Evolutionary conservation across 768 basidiomycete genomes (phyloP).

Genomic region (Calocybe cyanea): DNA sequence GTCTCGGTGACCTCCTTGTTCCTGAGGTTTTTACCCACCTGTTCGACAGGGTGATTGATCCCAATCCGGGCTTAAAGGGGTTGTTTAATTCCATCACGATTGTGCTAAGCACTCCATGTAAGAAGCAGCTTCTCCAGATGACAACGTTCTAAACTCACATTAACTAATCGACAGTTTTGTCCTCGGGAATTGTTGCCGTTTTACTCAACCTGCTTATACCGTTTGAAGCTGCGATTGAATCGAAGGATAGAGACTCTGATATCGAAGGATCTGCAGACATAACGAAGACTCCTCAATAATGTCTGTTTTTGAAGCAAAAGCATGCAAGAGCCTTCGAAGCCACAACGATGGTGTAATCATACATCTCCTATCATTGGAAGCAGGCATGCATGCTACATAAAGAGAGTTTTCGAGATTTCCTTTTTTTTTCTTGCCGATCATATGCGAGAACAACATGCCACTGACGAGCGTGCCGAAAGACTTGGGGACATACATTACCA

Average conservation of each 20-base stretch:
- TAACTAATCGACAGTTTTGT: constrained; percentile 38
- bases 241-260: constrained; percentile 2
- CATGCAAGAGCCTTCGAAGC: not conserved
- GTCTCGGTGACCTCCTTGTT: constrained; percentile 68
- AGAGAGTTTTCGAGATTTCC: too few species aligned
- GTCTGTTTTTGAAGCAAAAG: too few species aligned
- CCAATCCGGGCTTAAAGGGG: constrained; percentile 56
- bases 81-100: constrained; percentile 79
- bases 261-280: not conserved
- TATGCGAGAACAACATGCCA: too few species aligned
- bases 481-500: too few species aligned
- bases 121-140: constrained; percentile 22
- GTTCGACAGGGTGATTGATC: constrained; percentile 56
- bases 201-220: constrained; percentile 59
- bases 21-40: constrained; percentile 63
- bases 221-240: constrained; percentile 9
- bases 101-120: constrained; percentile 77
- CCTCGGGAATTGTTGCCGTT: constrained; percentile 54
- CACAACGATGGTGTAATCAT: too few species aligned
- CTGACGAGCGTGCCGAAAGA: too few species aligned
- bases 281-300: not conserved
- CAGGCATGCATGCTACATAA: too few species aligned
- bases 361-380: too few species aligned
- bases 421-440: too few species aligned
- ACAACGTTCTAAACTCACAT: not conserved